Base-by-base conservation (phyloP, 1,139 yeast genomes). In the Saccharomyces hybrid region DNA sequence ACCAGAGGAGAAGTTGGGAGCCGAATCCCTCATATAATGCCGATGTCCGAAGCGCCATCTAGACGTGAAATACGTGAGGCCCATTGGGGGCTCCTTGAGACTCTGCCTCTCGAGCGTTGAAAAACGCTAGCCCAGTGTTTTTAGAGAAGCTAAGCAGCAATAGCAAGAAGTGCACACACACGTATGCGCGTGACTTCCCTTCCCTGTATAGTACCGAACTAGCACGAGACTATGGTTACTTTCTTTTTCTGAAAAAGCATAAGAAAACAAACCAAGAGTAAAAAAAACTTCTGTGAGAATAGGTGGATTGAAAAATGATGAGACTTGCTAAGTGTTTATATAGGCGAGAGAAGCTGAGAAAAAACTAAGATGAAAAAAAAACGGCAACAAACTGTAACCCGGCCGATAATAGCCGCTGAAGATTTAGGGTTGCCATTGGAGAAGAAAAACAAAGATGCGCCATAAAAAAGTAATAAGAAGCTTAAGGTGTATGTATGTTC, bases 51-150 rank as follows among this genome's bases (percentile, higher is more conserved):
- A 34, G 20, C 9, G 25, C 42, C 42, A 16, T 34, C 42, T 34
- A 34, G 42, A 34, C 9, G 49, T 55, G 51, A 50, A 16, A 49
- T 34, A 20, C 47, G 51, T 52, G 48, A 54, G 42, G 25, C 48
- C 28, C 50, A 51, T 54, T 50, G 52, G 34, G 53, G 52, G 61
- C 59, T 63, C 67, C 71, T 67, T 69, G 66, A 67, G 63, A 65
- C 71, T 67, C 61, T 68, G 80, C 81, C 77, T 72, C 87, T 64
- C 88, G 77, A 76, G 87, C 86, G 85, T 80, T 85, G 86, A 51
- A 16, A 82, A 69, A 81, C 78, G 86, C 78, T 73, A 74, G 74
- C 71, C 74, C 68, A 64, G 72, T 70, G 59, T 47, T 42, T 16
- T 32, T 47, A 57, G 58, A 57, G 56, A 62, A 63, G 68, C 59